Percentiles rank a stretch among this genome's conserved stretches.
phyloP scores from a whole-genome alignment of 805 yeast genomes.

The Pichia gijzeniarum region DNA sequence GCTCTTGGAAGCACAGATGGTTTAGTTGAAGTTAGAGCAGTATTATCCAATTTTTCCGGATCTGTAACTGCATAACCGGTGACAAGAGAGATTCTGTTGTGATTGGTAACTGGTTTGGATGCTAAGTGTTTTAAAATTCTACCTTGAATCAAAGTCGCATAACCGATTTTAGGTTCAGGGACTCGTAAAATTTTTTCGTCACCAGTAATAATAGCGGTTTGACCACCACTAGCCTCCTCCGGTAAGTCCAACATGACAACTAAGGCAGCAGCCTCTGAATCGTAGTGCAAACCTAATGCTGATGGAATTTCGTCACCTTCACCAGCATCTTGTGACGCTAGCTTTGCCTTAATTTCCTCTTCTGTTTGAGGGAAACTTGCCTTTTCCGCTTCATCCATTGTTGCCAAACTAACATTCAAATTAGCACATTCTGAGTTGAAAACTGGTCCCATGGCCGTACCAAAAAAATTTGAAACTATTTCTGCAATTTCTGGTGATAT shows the following conservation, averaged over 20 bases:
- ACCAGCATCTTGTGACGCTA: conserved; percentile 14
- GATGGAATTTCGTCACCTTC: conserved; percentile 36
- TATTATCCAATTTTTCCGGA: conserved; percentile 26
- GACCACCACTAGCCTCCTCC: conserved; percentile 43
- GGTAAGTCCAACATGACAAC: conserved; percentile 46
- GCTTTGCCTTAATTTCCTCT: conserved; percentile 7
- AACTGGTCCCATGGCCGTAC: conserved; percentile 38
- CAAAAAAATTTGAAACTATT: conserved; percentile 44
- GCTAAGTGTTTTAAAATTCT: conserved; percentile 43
- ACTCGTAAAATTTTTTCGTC: conserved; percentile 27
- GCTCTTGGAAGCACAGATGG: conserved; percentile 33
- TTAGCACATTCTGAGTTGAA: conserved; percentile 50
- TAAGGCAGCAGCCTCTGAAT: conserved; percentile 42
- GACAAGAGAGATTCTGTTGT: conserved; percentile 32
- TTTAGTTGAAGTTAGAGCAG: conserved; percentile 30
- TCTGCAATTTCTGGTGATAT: conserved; percentile 44
- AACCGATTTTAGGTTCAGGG: conserved; percentile 40
- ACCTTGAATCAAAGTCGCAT: conserved; percentile 42
- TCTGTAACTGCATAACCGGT: conserved; percentile 28
- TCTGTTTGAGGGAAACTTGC: conserved; percentile 13
- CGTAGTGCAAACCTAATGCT: conserved; percentile 42
- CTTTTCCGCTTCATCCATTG: conserved; percentile 14
- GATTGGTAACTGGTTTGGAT: conserved; percentile 35
- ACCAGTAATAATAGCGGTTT: conserved; percentile 43
- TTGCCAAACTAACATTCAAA: conserved; percentile 40